A percentile compares a stretch with the other conserved stretches of the same genome.
Conservation (phyloP, 2,329 filamentous ascomycete genomes). For the Cordyceps militaris region DNA sequence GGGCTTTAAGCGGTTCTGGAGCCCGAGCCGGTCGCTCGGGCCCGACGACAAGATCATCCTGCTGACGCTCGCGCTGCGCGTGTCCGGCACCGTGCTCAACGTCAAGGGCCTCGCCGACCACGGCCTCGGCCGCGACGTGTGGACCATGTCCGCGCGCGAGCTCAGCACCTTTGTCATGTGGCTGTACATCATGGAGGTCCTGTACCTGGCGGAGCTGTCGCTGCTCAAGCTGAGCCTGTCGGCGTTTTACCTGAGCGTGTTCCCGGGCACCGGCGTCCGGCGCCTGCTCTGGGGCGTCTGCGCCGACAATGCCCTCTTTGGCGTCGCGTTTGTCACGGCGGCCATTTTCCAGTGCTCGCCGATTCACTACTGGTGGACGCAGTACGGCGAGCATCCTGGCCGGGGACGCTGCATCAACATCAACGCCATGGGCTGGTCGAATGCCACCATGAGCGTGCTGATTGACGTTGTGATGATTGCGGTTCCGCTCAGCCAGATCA, state of each 20-base stretch:
- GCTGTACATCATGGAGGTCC: slow-evolving; percentile 35
- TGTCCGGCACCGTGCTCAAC: slow-evolving; percentile 27
- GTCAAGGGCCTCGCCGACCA: slow-evolving; percentile 26
- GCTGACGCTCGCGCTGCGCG: slow-evolving; percentile 20
- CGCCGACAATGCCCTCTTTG: slow-evolving; percentile 31
- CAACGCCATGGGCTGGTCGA: slow-evolving; percentile 43
- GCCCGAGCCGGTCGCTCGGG: slow-evolving; percentile 27
- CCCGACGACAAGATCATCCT: slow-evolving; percentile 33
- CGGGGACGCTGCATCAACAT: slow-evolving; percentile 42
- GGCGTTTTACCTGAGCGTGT: slow-evolving; percentile 50
- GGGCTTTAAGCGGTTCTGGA: slow-evolving; percentile 27
- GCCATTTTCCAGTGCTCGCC: slow-evolving; percentile 46
- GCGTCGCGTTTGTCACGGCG: slow-evolving; percentile 34
- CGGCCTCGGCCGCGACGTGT: slow-evolving; percentile 45
- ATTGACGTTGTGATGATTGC: slow-evolving; percentile 46
- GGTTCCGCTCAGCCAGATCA: slow-evolving; percentile 41
- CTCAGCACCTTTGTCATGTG: slow-evolving; percentile 37
- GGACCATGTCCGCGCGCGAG: slow-evolving; percentile 35
- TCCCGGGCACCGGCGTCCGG: slow-evolving; percentile 34
- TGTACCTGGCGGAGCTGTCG: slow-evolving; percentile 41
- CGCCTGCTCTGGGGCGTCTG: slow-evolving; percentile 37
- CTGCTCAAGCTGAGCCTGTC: slow-evolving; percentile 45
- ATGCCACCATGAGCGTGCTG: slow-evolving; percentile 45
- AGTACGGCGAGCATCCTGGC: slow-evolving; percentile 38
- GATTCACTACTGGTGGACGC: slow-evolving; percentile 44